Evolutionary conservation across 2,329 filamentous ascomycete species (phyloP), one percentile per base, ranked within the genome.

Genomic region (Rhynchosporium agropyri): DNA sequence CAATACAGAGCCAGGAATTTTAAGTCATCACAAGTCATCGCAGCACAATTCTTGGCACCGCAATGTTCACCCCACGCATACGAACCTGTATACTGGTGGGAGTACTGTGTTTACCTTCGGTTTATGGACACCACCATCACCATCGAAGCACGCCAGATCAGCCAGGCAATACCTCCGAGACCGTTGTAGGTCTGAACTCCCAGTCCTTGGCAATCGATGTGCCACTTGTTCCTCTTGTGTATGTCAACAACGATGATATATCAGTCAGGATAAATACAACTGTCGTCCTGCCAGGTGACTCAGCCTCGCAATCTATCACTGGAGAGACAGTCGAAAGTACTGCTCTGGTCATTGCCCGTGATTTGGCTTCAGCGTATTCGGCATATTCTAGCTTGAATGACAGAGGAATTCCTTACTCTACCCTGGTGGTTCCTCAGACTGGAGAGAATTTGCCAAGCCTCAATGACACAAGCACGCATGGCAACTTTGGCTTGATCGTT

Each of bases 401-500:
- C 63, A 87, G 87, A 68, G 84, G 83, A 31, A 87, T 88, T 65
- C 83, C 84, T 1, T 87, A 80, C 68, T 76, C 85, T 67, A 77
- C 80, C 5, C 69, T 86, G 9, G 67, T 81, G 26, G 83, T 88
- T n/a, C 83, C 84, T 9, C 76, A 83, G 68, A 69, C 71, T 7
- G 84, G 84, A 12, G 74, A 78, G 4, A 67, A 74, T 26, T 78
- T 88, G 31, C 85, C 85, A 1, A 65, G 74, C 0, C 77, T 88
- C 36, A 86, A 82, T 68, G 76, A 77, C 12, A 65, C 65, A 36
- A 76, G 73, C 2, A 77, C 75, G 2, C 73, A 77, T 57, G 84
- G 84, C 63, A 86, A 84, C 71, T 87, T 81, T 68, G 84, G 83
- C 26, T 83, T 82, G 57, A 85, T 88, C 69, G 78, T 88, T 20